phyloP scores from a whole-genome alignment of 352 stramenopile genomes.

The Peronosclerospora sorghi region DNA sequence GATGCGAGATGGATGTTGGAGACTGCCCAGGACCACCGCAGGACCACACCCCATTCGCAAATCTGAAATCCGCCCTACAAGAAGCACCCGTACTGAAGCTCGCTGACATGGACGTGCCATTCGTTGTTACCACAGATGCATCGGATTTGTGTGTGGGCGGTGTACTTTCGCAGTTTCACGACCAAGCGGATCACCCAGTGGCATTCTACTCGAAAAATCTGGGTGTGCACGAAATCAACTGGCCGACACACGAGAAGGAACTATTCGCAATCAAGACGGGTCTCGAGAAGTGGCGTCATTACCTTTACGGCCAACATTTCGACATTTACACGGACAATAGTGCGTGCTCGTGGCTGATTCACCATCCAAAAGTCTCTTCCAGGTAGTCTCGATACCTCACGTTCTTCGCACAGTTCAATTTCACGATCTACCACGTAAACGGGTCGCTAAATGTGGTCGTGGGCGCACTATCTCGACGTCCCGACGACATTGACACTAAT shows the following conservation, averaged over 20 bases:
- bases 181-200: background rate
- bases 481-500: background rate
- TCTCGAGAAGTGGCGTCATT: constrained; percentile 8
- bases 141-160: background rate
- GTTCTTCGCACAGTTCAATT: background rate
- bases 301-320: constrained; percentile 4
- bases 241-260: constrained; percentile 5
- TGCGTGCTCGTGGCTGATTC: background rate
- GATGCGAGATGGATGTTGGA: background rate
- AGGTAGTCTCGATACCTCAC: background rate
- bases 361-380: constrained; percentile 1
- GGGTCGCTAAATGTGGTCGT: background rate
- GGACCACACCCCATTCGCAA: background rate
- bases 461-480: constrained; percentile 4
- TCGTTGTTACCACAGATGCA: background rate
- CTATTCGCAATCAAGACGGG: constrained; percentile 9
- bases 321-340: constrained; percentile 3
- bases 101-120: background rate
- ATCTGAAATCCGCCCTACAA: background rate
- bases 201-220: constrained; percentile 1
- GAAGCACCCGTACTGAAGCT: background rate
- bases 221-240: background rate
- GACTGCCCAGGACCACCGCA: background rate
- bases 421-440: background rate
- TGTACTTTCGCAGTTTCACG: background rate